These are phyloP conservation scores for Murraya paniculata DNA, from an alignment of 345 rosid species.

Conservation along the genomic window DNA sequence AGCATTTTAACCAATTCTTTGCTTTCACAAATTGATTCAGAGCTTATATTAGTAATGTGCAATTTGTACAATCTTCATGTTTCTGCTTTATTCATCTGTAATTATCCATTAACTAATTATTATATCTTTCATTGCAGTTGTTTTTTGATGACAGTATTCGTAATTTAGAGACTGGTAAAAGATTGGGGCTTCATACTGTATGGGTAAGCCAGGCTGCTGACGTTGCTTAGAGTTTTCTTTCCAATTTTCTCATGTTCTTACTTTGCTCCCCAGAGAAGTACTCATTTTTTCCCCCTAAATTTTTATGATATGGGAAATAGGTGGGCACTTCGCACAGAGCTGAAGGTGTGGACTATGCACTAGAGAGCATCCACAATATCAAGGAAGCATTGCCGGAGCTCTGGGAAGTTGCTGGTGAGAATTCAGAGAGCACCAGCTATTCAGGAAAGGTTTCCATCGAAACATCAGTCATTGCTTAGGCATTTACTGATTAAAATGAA, in stretches of 20 bases:
- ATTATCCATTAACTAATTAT: background rate
- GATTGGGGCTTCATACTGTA: slow-evolving; percentile 73
- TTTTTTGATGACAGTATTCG: slow-evolving; percentile 89
- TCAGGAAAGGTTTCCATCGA: slow-evolving; percentile 56
- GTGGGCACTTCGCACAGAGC: slow-evolving; percentile 65
- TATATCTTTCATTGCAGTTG: slow-evolving; percentile 42
- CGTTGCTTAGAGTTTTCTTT: too few relatives aligned
- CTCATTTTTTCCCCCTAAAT: too few relatives aligned
- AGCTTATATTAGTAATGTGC: background rate
- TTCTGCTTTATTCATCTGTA: background rate
- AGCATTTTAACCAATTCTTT: background rate
- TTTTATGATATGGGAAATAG: slow-evolving; percentile 23
- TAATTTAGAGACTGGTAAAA: slow-evolving; percentile 74
- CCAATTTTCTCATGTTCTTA: background rate
- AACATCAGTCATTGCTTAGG: slow-evolving; percentile 63
- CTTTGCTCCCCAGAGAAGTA: background rate
- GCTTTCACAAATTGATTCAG: background rate
- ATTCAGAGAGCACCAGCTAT: slow-evolving; percentile 37
- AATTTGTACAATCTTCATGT: background rate
- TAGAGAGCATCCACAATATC: slow-evolving; percentile 89
- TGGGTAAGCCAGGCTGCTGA: slow-evolving; percentile 44
- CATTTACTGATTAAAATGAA: background rate
- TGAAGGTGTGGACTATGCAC: slow-evolving; percentile 68
- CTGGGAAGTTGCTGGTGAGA: slow-evolving; percentile 69
- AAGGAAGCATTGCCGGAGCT: slow-evolving; percentile 83